A percentile compares a stretch with the other conserved stretches of the same genome.
Evolutionary conservation across 1,284 basidiomycete species (phyloP).

Genomic region (Pholiota adiposa): DNA sequence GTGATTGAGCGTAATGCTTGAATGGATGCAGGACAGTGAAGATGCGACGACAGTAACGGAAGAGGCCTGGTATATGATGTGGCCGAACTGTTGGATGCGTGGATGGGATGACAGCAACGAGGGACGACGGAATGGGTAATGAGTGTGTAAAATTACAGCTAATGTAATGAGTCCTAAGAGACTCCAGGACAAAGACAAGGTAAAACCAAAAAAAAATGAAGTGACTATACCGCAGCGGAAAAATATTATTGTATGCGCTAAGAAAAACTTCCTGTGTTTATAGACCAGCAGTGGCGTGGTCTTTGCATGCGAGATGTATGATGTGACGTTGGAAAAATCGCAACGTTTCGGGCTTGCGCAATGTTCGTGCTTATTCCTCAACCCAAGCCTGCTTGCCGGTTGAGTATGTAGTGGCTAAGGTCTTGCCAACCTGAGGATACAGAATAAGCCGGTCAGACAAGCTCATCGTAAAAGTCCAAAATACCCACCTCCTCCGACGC

Average conservation of each 20-base stretch:
- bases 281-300: background rate
- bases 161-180: constrained; percentile 1
- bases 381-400: constrained; percentile 62
- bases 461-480: constrained; percentile 12
- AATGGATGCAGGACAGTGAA: background rate
- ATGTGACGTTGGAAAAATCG: background rate
- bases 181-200: background rate
- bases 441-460: constrained; percentile 7
- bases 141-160: constrained; percentile 10
- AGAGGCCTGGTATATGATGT: background rate
- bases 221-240: background rate
- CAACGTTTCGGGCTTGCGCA: background rate
- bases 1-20: background rate
- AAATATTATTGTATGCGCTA: constrained; percentile 5
- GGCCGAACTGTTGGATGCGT: background rate
- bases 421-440: constrained; percentile 79
- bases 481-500: constrained; percentile 77
- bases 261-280: background rate
- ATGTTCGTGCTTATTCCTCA: background rate
- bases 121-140: constrained; percentile 1
- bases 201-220: background rate
- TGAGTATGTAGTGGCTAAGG: constrained; percentile 77
- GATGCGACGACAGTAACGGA: background rate
- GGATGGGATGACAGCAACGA: background rate
- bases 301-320: background rate